Evolutionary conservation across 495 filamentous ascomycete genomes (phyloP).

Genomic region (Penicillium chermesinum): DNA sequence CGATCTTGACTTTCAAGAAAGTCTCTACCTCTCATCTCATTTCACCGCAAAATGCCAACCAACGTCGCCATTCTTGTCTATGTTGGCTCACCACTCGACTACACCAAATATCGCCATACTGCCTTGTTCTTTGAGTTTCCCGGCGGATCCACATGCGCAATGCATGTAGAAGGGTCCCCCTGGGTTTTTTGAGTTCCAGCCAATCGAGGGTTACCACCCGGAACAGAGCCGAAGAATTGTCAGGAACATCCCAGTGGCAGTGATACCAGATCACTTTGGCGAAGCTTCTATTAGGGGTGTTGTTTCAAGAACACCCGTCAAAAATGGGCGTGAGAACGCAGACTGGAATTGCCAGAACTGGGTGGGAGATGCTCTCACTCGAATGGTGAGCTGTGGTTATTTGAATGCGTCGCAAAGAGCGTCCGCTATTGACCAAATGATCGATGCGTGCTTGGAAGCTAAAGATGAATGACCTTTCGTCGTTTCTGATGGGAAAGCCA

Average conservation of each 20-base stretch:
- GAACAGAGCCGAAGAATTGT: not conserved
- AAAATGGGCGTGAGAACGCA: not conserved
- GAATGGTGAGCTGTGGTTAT: not conserved
- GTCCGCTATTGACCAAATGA: conserved; percentile 2
- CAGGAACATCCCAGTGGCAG: not conserved
- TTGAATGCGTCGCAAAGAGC: not conserved
- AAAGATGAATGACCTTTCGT: no score
- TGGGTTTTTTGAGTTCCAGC: not conserved
- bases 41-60: not conserved
- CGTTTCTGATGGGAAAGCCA: no score
- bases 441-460: not conserved
- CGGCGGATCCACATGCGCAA: not conserved
- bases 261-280: not conserved
- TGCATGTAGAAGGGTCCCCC: conserved; percentile 1
- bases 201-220: not conserved
- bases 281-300: not conserved
- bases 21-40: no score
- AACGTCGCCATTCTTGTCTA: not conserved
- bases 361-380: not conserved
- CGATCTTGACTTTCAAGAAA: no score
- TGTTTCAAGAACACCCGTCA: not conserved
- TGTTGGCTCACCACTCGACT: not conserved
- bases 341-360: not conserved
- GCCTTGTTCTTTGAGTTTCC: not conserved
- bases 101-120: not conserved